A percentile compares a stretch with the other conserved stretches of the same genome.
Evolutionary conservation across 306 rosid species (phyloP).

Genomic region (Heteromeles arbutifolia): DNA sequence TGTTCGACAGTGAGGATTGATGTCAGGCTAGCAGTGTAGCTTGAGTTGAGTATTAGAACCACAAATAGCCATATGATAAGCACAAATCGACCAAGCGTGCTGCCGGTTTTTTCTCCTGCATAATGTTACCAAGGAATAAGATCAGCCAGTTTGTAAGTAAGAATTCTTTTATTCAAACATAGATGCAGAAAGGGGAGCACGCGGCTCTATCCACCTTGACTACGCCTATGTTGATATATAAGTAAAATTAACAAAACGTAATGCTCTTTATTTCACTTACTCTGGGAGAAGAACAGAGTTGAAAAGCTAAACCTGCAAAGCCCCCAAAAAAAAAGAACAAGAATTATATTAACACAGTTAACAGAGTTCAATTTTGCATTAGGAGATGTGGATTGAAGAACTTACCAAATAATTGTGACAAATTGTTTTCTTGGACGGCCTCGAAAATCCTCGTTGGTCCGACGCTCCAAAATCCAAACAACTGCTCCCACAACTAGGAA

Average conservation of each 20-base stretch:
- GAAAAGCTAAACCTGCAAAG: conserved; percentile 75
- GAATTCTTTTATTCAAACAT: too few relatives aligned
- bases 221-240: too few relatives aligned
- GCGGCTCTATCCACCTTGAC: too few relatives aligned
- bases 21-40: conserved; percentile 30
- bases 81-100: conserved; percentile 21
- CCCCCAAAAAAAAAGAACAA: conserved; percentile 9
- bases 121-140: background rate
- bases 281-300: conserved; percentile 36
- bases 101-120: conserved; percentile 19
- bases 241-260: background rate
- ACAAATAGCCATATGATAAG: conserved; percentile 29
- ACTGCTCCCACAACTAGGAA: conserved; percentile 61
- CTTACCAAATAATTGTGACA: conserved; percentile 20
- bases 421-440: conserved; percentile 64
- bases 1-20: conserved; percentile 50
- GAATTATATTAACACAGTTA: background rate
- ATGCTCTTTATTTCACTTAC: conserved; percentile 5
- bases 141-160: background rate
- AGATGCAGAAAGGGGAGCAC: too few relatives aligned
- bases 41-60: conserved; percentile 22
- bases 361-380: background rate
- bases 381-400: background rate
- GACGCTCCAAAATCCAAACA: conserved; percentile 75
- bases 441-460: conserved; percentile 61